phyloP scores from a whole-genome alignment of 371 early-diverging fungal genomes.

The Coemansia sp. region DNA sequence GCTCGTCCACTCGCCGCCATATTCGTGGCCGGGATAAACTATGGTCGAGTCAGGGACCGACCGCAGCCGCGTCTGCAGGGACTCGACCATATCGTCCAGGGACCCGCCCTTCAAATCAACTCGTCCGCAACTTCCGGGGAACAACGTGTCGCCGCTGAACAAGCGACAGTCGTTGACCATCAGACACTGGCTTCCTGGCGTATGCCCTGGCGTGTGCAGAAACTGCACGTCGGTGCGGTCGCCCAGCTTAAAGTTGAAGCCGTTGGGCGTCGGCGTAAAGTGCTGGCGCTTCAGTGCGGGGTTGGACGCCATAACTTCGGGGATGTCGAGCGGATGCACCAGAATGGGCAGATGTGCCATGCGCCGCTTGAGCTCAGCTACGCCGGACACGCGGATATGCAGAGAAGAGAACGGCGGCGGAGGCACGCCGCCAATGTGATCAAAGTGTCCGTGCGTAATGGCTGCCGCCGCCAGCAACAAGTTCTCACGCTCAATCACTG shows the following conservation, averaged over 20 bases:
- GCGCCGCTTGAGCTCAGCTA: constrained; percentile 67
- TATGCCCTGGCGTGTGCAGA: constrained; percentile 89
- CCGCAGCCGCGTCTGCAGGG: constrained; percentile 62
- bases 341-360: constrained; percentile 71
- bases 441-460: constrained; percentile 83
- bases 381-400: constrained; percentile 76
- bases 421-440: constrained; percentile 74
- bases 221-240: constrained; percentile 59
- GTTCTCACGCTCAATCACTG: constrained; percentile 58
- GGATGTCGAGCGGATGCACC: constrained; percentile 74
- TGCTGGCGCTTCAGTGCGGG: constrained; percentile 64
- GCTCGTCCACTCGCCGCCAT: constrained; percentile 78
- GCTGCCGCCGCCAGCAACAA: constrained; percentile 71
- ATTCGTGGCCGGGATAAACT: constrained; percentile 85
- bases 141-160: constrained; percentile 84
- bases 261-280: constrained; percentile 65
- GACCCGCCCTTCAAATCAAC: constrained; percentile 78
- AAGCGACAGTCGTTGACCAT: constrained; percentile 73
- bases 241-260: constrained; percentile 60
- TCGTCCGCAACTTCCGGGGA: constrained; percentile 76
- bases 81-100: constrained; percentile 63
- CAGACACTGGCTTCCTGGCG: constrained; percentile 82
- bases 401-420: constrained; percentile 81
- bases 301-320: constrained; percentile 65
- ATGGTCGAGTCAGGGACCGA: constrained; percentile 65